These are phyloP conservation scores for Maudiozyma serrabonitensis DNA, from an alignment of 805 yeast species.

Conservation along the genomic window DNA sequence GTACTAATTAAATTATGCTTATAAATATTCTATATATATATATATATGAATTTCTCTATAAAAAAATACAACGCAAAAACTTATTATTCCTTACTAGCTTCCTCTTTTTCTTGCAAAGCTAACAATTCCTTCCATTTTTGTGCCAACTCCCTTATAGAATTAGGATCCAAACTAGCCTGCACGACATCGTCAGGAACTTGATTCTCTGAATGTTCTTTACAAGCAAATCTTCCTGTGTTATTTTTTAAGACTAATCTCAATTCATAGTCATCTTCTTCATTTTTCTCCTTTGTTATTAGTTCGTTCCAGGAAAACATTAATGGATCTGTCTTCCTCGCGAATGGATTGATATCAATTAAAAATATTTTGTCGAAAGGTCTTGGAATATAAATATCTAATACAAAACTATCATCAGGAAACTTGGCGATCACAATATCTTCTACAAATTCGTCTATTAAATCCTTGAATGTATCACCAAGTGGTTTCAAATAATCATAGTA, in stretches of 20 bases:
- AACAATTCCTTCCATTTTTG: conserved; percentile 45
- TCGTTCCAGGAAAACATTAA: conserved; percentile 82
- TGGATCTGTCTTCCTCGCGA: conserved; percentile 67
- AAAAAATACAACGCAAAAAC: background rate
- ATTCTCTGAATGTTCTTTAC: conserved; percentile 78
- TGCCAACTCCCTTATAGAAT: conserved; percentile 60
- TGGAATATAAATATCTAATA: conserved; percentile 77
- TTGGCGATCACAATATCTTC: conserved; percentile 36
- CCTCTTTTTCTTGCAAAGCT: conserved; percentile 18
- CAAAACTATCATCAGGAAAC: conserved; percentile 49
- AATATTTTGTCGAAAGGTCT: conserved; percentile 56
- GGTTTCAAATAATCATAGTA: conserved; percentile 61
- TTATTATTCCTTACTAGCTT: background rate
- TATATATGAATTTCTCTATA: background rate
- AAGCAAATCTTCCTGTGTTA: conserved; percentile 66
- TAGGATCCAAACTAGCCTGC: conserved; percentile 66
- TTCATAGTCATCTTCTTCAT: conserved; percentile 33
- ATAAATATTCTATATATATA: background rate
- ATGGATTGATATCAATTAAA: conserved; percentile 83
- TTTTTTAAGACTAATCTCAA: conserved; percentile 60
- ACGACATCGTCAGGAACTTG: conserved; percentile 89
- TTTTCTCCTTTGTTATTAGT: conserved; percentile 28
- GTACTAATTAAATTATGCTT: background rate
- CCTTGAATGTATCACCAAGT: conserved; percentile 38
- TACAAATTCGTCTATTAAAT: conserved; percentile 46